Evolutionary conservation across 2,329 filamentous ascomycete genomes (phyloP), one percentile per base, ranked within the genome.

Genomic region (Stagonosporopsis rhizophila): DNA sequence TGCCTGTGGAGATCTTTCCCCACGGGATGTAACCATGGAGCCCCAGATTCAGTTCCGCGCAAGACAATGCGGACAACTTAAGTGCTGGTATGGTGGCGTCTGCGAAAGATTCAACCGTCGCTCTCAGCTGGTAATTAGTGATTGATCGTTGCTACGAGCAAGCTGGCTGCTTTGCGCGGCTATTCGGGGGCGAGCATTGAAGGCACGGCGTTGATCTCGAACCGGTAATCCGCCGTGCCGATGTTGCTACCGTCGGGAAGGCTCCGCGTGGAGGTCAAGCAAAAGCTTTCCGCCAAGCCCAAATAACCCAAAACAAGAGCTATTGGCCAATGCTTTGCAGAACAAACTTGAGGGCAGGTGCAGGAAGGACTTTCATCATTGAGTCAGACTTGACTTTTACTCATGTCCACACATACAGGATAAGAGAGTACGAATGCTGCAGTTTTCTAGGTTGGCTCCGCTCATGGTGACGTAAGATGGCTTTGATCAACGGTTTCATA

Each of bases 141-240:
- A n/a, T n/a, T n/a, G n/a, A n/a, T n/a, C n/a, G n/a, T n/a, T n/a
- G 28, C 44, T n/a, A 3, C 17, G 23, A 12, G 15, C 9, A 28
- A 14, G n/a, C 4, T 9, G 20, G 23, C 9, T 9, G 32, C 23
- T 20, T 17, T 12, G 28, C 19, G 25, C 40, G 40, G 23, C 23
- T 56, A 11, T 30, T 46, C 46, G 40, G 46, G 35, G 41, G 40
- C 22, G 11, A 34, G 23, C 32, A 15, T 20, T 27, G 20, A n/a
- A 15, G 6, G 11, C 34, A 25, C 15, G 17, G 44, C 14, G 9
- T 30, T 25, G 15, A 30, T 11, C 39, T 44, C 12, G 30, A 42
- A 17, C 51, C 52, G 52, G 52, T 37, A 56, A 51, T 23, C 28
- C 46, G 52, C 46, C 46, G 52, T 39, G 40, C 34, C 27, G 45